These are phyloP conservation scores for Hibiscus tridactylites DNA, from an alignment of 345 rosid species.

Conservation along the genomic window DNA sequence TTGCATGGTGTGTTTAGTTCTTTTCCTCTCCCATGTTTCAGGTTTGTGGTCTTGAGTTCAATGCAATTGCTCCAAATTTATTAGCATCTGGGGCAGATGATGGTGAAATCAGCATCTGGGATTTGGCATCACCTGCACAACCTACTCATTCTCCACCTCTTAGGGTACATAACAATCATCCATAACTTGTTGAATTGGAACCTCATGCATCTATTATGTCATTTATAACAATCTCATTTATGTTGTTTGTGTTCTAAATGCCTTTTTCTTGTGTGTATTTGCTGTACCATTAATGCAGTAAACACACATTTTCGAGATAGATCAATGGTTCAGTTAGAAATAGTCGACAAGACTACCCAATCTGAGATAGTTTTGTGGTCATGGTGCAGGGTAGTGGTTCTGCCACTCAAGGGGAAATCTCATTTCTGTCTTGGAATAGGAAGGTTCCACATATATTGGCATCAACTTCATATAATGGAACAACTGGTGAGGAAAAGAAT, in stretches of 20 bases:
- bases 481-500: slow-evolving; percentile 63
- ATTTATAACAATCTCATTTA: not conserved
- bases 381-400: slow-evolving; percentile 84
- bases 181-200: not conserved
- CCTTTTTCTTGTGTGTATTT: not conserved
- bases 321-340: not conserved
- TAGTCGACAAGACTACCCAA: not conserved
- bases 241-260: not conserved
- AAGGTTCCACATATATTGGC: slow-evolving; percentile 90
- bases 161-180: slow-evolving; percentile 31
- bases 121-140: slow-evolving; percentile 62
- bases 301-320: not conserved
- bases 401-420: slow-evolving; percentile 93
- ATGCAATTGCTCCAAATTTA: slow-evolving; percentile 58
- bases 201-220: not conserved
- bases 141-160: slow-evolving; percentile 83
- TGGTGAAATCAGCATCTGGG: slow-evolving; percentile 97
- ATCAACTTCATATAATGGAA: slow-evolving; percentile 88
- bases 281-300: not conserved
- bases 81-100: slow-evolving; percentile 99
- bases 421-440: slow-evolving; percentile 91
- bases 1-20: slow-evolving; percentile 4
- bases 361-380: slow-evolving; percentile 9
- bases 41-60: slow-evolving; percentile 99
- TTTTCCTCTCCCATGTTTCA: slow-evolving; percentile 18